Conservation (phyloP, 345 rosid genomes). For the Brassica juncea region DNA sequence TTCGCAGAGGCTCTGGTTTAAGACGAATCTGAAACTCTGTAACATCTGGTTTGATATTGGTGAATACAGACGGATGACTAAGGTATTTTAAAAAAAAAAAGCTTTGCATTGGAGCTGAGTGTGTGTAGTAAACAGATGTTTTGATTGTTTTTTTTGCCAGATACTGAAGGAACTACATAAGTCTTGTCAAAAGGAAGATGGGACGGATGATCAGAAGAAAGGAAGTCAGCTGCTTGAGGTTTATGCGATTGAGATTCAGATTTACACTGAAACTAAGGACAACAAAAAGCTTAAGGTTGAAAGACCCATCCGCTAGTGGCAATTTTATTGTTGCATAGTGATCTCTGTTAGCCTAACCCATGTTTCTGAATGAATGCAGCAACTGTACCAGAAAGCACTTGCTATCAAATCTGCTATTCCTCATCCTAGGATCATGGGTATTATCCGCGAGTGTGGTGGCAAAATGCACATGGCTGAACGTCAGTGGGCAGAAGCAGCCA, state of each 20-base stretch:
- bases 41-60: conserved; percentile 98
- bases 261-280: conserved; percentile 97
- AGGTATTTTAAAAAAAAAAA: conserved; percentile 48
- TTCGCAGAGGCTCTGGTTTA: conserved; percentile 97
- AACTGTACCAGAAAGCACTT: conserved; percentile 96
- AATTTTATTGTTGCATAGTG: neutral
- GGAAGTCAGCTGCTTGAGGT: conserved; percentile 99
- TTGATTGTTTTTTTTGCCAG: conserved; percentile 42
- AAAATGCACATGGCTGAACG: conserved; percentile 99
- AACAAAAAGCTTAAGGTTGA: conserved; percentile 93
- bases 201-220: conserved; percentile 99
- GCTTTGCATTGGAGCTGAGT: neutral
- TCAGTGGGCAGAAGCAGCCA: conserved; percentile 98
- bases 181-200: conserved; percentile 97
- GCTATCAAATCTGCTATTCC: conserved; percentile 99
- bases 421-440: conserved; percentile 99
- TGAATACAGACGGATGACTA: conserved; percentile 95
- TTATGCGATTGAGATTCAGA: conserved; percentile 95
- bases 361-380: conserved; percentile 55
- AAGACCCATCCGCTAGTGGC: neutral
- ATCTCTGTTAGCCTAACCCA: neutral
- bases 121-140: conserved; percentile 1
- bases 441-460: conserved; percentile 98
- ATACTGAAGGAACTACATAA: conserved; percentile 94
- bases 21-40: conserved; percentile 97